These are phyloP conservation scores for Pseudopithomyces chartarum DNA, from an alignment of 2,329 filamentous ascomycete genomes.

Conservation along the genomic window DNA sequence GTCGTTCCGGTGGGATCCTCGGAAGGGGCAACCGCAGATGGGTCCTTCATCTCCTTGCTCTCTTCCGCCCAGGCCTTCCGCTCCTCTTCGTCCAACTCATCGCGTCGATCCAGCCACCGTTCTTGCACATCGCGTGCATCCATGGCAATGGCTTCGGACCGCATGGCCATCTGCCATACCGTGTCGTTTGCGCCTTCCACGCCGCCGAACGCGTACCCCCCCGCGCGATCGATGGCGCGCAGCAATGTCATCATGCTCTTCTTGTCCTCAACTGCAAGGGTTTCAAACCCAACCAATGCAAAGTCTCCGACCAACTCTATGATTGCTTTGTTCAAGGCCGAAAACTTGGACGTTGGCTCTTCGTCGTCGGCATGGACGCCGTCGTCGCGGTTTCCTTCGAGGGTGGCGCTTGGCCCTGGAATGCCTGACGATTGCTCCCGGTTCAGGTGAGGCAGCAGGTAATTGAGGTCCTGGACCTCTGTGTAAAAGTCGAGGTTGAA, in stretches of 20 bases:
- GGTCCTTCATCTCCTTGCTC: slow-evolving; percentile 54
- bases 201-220: slow-evolving; percentile 89
- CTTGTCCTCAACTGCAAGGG: slow-evolving; percentile 94
- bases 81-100: slow-evolving; percentile 84
- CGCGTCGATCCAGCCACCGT: slow-evolving; percentile 90
- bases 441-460: slow-evolving; percentile 80
- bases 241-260: slow-evolving; percentile 94
- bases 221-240: slow-evolving; percentile 85
- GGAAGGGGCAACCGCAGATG: slow-evolving; percentile 16
- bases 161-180: slow-evolving; percentile 96
- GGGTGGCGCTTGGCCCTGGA: slow-evolving; percentile 30
- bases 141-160: slow-evolving; percentile 70
- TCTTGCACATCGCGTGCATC: slow-evolving; percentile 92
- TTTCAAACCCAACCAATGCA: slow-evolving; percentile 87
- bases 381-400: slow-evolving; percentile 34
- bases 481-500: slow-evolving; percentile 98
- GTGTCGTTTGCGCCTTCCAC: slow-evolving; percentile 93
- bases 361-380: slow-evolving; percentile 51
- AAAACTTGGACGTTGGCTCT: slow-evolving; percentile 67
- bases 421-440: slow-evolving; percentile 63
- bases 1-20: slow-evolving; percentile 5
- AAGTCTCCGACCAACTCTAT: slow-evolving; percentile 88
- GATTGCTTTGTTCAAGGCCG: slow-evolving; percentile 83
- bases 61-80: slow-evolving; percentile 76
- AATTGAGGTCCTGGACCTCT: slow-evolving; percentile 89